Base-by-base conservation (phyloP, 1,139 yeast species). In the Candida mesenterica region DNA sequence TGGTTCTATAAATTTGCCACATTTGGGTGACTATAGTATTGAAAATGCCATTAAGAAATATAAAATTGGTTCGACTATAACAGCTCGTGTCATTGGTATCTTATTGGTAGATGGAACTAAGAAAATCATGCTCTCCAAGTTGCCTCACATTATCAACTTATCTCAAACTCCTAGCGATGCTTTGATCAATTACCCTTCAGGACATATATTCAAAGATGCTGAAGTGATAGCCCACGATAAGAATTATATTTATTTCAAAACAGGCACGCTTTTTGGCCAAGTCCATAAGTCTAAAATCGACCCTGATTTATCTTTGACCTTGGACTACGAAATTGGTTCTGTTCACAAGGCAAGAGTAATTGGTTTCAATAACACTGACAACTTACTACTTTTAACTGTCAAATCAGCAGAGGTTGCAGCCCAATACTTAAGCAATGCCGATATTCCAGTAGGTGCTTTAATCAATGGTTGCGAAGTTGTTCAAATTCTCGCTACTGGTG, bases 331-430 rank as follows among this genome's bases (percentile, higher is more conserved):
- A 19, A 57, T 68, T 14, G 94, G 88, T 1, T 70, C 95, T 1
- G 67, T 68, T 10, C 95, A 86, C 55, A 62, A 66, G 32, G 95
- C 96, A 3, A 79, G 97, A 58, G 81, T 92, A 9, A 53, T 85
- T 31, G 88, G 89, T 4, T 86, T 64, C 54, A 78, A 86, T 34
- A 57, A 61, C 24, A 62, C 82, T 33, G 97, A 92, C 52, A 77
- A 80, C 41, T 56, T 77, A 30, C 80, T 79, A 50, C 69, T 77
- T 30, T 62, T 92, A 47, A 80, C 96, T 0, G 65, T 88, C 53
- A 82, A 87, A 48, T 77, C 86, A 16, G 65, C 72, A 31, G 68
- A 78, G 27, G 64, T 92, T 25, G 72, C 78, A 14, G 77, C 83
- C 43, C 70, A 78, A 51, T 90, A 75, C 52, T 64, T 92, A 44